Percentiles rank a stretch among this genome's conserved stretches.
phyloP scores from a whole-genome alignment of 257 asterid species.

The Hygrophila difformis region DNA sequence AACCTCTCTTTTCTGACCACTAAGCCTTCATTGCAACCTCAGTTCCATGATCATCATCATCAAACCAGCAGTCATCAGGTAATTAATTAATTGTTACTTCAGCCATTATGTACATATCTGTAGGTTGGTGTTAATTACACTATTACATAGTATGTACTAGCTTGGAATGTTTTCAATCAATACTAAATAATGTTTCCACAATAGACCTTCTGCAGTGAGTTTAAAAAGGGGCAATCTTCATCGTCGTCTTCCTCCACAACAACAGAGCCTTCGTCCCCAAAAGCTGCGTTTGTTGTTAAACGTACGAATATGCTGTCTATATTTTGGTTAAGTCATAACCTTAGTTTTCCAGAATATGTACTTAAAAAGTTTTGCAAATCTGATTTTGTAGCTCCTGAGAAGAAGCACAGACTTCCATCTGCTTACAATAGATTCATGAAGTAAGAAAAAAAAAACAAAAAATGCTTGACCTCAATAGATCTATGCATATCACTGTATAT shows the following conservation, averaged over 20 bases:
- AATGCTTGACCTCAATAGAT: neutral
- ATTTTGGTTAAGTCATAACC: neutral
- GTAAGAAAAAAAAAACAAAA: conserved; percentile 28
- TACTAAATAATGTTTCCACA: no score
- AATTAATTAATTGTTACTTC: no score
- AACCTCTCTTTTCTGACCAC: conserved; percentile 78
- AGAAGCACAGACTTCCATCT: conserved; percentile 95
- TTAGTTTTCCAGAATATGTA: neutral
- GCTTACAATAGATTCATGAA: conserved; percentile 99
- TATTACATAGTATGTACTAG: no score
- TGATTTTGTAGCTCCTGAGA: conserved; percentile 76
- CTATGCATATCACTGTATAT: neutral
- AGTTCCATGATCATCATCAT: conserved; percentile 68
- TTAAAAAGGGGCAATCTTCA: conserved; percentile 55
- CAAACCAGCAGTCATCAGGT: conserved; percentile 25
- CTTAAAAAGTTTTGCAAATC: neutral
- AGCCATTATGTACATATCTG: no score
- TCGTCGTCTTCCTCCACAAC: conserved; percentile 61
- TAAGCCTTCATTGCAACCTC: conserved; percentile 59
- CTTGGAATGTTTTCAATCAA: neutral
- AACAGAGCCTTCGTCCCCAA: conserved; percentile 55
- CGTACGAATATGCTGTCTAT: conserved; percentile 32
- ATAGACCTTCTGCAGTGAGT: conserved; percentile 19
- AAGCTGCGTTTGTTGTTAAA: conserved; percentile 85
- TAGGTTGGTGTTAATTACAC: no score